Base-by-base conservation (phyloP, 2,329 filamentous ascomycete species). In the Tolypocladium paradoxum region DNA sequence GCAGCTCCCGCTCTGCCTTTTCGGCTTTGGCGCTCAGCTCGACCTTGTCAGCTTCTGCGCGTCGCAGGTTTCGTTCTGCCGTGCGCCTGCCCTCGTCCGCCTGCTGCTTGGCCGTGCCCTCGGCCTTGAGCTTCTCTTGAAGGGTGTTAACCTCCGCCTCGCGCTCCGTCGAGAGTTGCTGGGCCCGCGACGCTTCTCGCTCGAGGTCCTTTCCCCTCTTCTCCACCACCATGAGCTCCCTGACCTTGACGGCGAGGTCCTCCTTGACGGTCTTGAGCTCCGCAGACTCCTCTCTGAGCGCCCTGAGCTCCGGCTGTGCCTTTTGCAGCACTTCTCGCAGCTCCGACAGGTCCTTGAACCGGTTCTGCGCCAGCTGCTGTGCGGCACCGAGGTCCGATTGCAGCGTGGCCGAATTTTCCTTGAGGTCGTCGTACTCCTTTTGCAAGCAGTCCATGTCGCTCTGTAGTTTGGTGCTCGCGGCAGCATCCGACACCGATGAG, bases 321-420 rank as follows among this genome's bases (percentile, higher is more conserved):
- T 93, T 95, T 59, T 90, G 85, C 33, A 96, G 70, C 2, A 91
- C 76, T 56, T 92, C 87, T 22, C 85, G 81, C 47, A 96, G 73
- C 31, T 95, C 88, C 0, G 84, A 85, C 2, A 96, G 73, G 55
- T 97, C 91, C 67, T 90, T 95, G 74, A 90, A 97, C 33, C 93
- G 80, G 18, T 82, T 86, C 56, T 95, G 85, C 0, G 93, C 90
- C 14, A 97, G 78, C 68, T 95, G 84, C 65, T 96, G 85, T 0
- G 91, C 87, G 2, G 90, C 90, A 2, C 84, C 86, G 3, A 97
- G 77, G 64, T 99, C 92, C 0, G 86, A 88, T 63, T 95, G 84
- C 20, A 96, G 69, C 0, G 80, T 78, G 2, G 81, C 75, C 0
- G 84, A 81, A 66, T 85, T 89, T 22, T 76, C 70, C 68, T 87